Conservation (phyloP, 345 rosid species). For the Carallia brachiata region DNA sequence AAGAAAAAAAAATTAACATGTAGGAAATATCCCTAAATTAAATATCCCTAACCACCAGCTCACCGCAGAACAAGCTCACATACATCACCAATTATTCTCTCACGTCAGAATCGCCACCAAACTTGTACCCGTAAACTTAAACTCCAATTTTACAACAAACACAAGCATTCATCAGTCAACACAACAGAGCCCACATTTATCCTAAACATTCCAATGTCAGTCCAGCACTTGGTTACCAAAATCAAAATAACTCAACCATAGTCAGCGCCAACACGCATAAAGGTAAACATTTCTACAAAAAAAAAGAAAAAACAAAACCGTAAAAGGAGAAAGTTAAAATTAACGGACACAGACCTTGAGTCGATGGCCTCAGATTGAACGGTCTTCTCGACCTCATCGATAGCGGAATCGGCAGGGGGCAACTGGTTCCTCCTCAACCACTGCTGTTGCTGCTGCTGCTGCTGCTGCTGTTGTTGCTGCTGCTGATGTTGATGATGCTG, state of each 20-base stretch:
- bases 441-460: slow-evolving; percentile 52
- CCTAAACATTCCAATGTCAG: too few relatives aligned
- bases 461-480: slow-evolving; percentile 34
- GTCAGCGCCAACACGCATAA: too few relatives aligned
- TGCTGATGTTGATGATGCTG: slow-evolving; percentile 44
- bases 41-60: not conserved
- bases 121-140: not conserved
- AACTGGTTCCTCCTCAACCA: slow-evolving; percentile 67
- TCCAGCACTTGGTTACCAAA: too few relatives aligned
- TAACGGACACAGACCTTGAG: slow-evolving; percentile 47
- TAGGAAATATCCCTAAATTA: not conserved
- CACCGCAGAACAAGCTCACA: not conserved
- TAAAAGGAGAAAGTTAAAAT: not conserved
- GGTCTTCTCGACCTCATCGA: slow-evolving; percentile 76
- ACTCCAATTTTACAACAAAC: too few relatives aligned
- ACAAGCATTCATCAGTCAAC: not conserved
- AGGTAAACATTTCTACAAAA: not conserved
- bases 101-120: not conserved
- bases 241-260: too few relatives aligned
- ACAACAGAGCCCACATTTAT: not conserved
- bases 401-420: slow-evolving; percentile 26
- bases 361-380: slow-evolving; percentile 79
- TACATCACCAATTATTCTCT: not conserved
- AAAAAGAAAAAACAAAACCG: not conserved
- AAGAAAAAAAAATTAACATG: not conserved